Percentiles rank a stretch among this genome's conserved stretches.
Evolutionary conservation across 2,329 filamentous ascomycete genomes (phyloP).

Genomic region (Sclerotinia spermophila): DNA sequence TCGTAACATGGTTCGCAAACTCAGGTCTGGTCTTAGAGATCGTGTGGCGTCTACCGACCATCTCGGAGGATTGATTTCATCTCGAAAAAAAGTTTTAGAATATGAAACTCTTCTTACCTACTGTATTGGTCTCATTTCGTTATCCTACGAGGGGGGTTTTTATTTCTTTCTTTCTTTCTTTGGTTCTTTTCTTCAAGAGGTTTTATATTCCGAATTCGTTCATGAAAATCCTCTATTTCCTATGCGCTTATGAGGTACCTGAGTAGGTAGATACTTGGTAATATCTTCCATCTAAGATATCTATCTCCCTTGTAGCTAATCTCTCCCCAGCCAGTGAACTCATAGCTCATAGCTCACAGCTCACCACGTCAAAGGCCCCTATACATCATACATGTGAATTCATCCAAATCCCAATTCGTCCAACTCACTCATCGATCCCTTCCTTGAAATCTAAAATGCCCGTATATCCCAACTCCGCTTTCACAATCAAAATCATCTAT

Average conservation of each 20-base stretch:
- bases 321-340: background rate
- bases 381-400: too few relatives aligned
- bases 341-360: background rate
- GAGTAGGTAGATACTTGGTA: too few relatives aligned
- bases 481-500: background rate
- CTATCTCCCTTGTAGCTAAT: background rate
- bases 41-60: background rate
- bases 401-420: too few relatives aligned
- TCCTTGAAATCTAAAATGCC: background rate
- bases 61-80: background rate
- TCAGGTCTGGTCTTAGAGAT: background rate
- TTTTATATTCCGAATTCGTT: background rate
- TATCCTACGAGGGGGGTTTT: background rate
- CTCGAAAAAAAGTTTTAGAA: background rate
- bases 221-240: too few relatives aligned
- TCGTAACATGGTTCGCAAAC: too few relatives aligned
- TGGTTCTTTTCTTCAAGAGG: background rate
- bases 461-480: background rate
- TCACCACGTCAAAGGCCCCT: too few relatives aligned
- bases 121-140: background rate
- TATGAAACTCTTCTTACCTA: background rate
- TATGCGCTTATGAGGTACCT: too few relatives aligned
- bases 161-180: background rate
- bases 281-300: too few relatives aligned
- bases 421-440: background rate